Base-by-base conservation (phyloP, 108 stramenopile genomes). In the Schizochytrium sp. region DNA sequence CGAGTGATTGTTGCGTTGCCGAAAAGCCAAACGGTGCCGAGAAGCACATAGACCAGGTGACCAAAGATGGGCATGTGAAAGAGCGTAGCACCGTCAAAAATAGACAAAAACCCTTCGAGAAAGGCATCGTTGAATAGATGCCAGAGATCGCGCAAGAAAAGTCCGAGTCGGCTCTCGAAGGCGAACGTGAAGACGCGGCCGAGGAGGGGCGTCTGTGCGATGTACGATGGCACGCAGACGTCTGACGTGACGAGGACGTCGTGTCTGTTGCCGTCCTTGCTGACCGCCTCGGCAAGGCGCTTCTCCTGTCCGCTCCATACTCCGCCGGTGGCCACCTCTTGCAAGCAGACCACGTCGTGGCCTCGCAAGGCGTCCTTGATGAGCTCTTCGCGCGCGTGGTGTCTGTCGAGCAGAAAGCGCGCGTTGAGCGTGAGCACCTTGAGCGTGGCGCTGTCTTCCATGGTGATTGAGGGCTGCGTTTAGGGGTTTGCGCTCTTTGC, bases 261-360 rank as follows among this genome's bases (percentile, higher is more conserved):
- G n/a, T 83, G 18, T 23, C 72, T 19, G 19, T 10, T 34, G 51
- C 76, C 55, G 14, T 57, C 55, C 55, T 57, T 53, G 19, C 23
- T 12, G 76, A 83, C 23, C 12, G 45, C 76, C 23, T 53, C 19
- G 43, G 45, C 51, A 45, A 83, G 76, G 16, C 51, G 14, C 51
- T 53, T 83, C 16, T 83, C 76, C 51, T 83, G 76, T 12, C 76
- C 76, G 16, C 8, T 16, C 45, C 51, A 83, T 12, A 16, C 45
- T 8, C 76, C 76, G n/a, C 76, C 76, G 10, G 45, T 83, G 1
- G n/a, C 48, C n/a, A 83, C 76, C 28, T 83, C 76, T 83, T 83
- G 76, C 76, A 83, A 45, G 23, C 76, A 47, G 10, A 53, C 76
- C 10, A 83, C 76, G 51, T 83, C 76, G 76, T 83, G 76, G 76